Evolutionary conservation across 805 yeast species (phyloP).

Genomic region (Grigorovia transvaalensis): DNA sequence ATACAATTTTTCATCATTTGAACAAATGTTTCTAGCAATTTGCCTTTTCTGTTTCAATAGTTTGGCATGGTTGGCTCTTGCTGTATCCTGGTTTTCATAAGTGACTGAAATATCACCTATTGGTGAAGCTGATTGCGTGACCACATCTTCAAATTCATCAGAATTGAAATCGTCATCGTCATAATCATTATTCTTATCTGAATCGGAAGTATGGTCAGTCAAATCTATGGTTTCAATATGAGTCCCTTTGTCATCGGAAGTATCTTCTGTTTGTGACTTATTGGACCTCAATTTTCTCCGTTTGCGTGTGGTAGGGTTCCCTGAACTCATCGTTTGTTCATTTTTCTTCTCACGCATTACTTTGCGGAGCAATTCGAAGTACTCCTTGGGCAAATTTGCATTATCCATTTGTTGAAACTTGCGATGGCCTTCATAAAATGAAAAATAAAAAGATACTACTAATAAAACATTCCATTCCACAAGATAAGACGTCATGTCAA

Average conservation of each 20-base stretch:
- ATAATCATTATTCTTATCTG: constrained; percentile 11
- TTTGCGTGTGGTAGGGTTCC: constrained; percentile 12
- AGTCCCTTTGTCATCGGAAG: not conserved
- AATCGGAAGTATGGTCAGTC: not conserved
- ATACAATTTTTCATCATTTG: constrained; percentile 43
- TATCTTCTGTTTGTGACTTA: not conserved
- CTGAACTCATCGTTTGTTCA: not conserved
- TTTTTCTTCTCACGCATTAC: constrained; percentile 19
- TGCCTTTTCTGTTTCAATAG: constrained; percentile 12
- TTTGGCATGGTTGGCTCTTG: constrained; percentile 8
- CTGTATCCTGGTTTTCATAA: constrained; percentile 11
- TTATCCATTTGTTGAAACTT: constrained; percentile 1
- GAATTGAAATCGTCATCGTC: constrained; percentile 20
- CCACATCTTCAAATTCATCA: constrained; percentile 19
- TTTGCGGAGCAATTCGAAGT: constrained; percentile 23
- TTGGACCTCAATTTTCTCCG: constrained; percentile 2
- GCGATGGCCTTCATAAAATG: not conserved
- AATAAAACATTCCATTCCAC: no score
- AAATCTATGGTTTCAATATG: not conserved
- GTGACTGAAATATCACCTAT: constrained; percentile 22
- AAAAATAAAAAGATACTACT: no score
- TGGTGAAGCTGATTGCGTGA: constrained; percentile 5
- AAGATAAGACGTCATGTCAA: not conserved
- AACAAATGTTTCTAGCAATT: constrained; percentile 29
- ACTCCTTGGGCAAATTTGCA: constrained; percentile 23